Evolutionary conservation across 208 protist genomes (phyloP), one percentile per base, ranked within the genome.

Genomic region (Leishmania guyanensis): DNA sequence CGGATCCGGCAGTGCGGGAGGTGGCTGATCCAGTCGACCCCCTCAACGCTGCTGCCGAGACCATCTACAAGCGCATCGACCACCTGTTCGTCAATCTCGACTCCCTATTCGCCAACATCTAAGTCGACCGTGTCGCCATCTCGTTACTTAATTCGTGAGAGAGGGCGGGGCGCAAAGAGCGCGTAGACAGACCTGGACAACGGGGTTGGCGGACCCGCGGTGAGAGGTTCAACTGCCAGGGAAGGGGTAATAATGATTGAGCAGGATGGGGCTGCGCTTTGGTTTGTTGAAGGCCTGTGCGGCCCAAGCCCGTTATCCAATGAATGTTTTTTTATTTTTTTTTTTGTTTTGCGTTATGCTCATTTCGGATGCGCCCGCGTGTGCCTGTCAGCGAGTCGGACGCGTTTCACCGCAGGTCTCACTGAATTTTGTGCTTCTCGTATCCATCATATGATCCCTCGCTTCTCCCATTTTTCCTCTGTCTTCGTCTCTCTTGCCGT

Each of bases 31-130:
- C 92, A 50, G 90, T 95, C 10, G 95, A 98, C 77, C 95, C 90
- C 20, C 87, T 97, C 71, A 84, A 90, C 78, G 80, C 68, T 8
- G 88, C 89, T 33, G 88, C 91, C 12, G 92, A 96, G 50, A 91
- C 88, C 29, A 94, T 95, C 77, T 98, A 98, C 89, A 95, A 91
- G 79, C 89, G 93, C 54, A 88, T 98, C 50, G 95, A 95, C 68
- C 90, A 97, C 84, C 77, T 97, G 36, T 95, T 96, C 81, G 74
- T 98, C 16, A 90, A 89, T 79, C 76, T 98, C 33, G 90, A 90
- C 50, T 77, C 77, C 17, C 86, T 98, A 29, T 97, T 96, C 76
- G 62, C 82, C 22, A 78, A 56, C 33, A 29, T 86, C 33, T 86
- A 46, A 82, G 33, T n/a, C 6, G 22, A 68, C 8, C 46, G 68